Percentiles rank a stretch among this genome's conserved stretches.
phyloP scores from a whole-genome alignment of 495 filamentous ascomycete species.

The Aspergillus funiculosus region DNA sequence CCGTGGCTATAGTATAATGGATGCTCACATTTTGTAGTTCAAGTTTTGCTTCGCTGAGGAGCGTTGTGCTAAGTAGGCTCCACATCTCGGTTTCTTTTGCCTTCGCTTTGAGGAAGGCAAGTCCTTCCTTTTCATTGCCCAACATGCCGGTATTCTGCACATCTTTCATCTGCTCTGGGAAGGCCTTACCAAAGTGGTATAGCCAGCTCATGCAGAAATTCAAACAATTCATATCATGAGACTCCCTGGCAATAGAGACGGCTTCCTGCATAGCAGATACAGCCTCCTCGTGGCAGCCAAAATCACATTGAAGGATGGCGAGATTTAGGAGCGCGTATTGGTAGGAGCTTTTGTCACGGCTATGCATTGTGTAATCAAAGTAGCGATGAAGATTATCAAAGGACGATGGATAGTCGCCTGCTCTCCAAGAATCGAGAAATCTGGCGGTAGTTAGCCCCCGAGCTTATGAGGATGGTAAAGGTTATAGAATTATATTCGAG shows the following conservation, averaged over 20 bases:
- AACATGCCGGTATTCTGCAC: conserved; percentile 66
- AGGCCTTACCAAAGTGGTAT: conserved; percentile 86
- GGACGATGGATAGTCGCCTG: conserved; percentile 82
- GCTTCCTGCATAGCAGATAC: conserved; percentile 89
- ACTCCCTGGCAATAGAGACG: conserved; percentile 84
- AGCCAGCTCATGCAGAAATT: conserved; percentile 97
- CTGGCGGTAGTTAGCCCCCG: conserved; percentile 29
- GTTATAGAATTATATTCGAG: neutral
- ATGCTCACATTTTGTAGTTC: conserved; percentile 54
- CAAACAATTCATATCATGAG: conserved; percentile 83
- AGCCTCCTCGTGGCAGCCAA: conserved; percentile 87
- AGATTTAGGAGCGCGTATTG: conserved; percentile 95
- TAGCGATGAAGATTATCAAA: conserved; percentile 92
- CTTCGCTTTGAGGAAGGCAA: conserved; percentile 79
- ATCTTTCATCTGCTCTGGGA: conserved; percentile 68
- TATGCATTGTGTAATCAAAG: conserved; percentile 96
- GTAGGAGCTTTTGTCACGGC: conserved; percentile 76
- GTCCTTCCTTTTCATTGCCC: conserved; percentile 72
- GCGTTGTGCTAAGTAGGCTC: conserved; percentile 74
- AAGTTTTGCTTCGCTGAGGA: conserved; percentile 82
- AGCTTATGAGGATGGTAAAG: too few species aligned
- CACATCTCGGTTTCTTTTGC: conserved; percentile 87
- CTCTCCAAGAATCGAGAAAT: conserved; percentile 85
- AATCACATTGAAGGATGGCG: conserved; percentile 90
- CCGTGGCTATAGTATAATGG: neutral